These are phyloP conservation scores for Cymbopogon citratus DNA, from an alignment of 176 grass and related monocot genomes.

Conservation along the genomic window DNA sequence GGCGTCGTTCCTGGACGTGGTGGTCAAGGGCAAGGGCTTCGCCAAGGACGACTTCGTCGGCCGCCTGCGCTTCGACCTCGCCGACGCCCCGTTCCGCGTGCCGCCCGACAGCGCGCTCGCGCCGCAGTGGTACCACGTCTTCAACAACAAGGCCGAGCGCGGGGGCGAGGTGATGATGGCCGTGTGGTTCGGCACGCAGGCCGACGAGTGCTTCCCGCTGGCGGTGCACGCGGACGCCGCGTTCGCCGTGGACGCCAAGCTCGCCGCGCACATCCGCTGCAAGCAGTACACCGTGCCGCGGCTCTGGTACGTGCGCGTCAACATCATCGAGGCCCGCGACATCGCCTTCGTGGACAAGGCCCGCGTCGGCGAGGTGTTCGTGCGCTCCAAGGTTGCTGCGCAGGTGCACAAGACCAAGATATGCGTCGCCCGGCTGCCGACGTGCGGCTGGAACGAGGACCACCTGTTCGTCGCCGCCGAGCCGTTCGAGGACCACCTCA, in stretches of 20 bases:
- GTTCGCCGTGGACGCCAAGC: constrained; percentile 35
- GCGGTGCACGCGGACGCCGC: constrained; percentile 53
- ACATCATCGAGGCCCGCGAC: constrained; percentile 46
- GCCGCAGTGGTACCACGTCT: constrained; percentile 59
- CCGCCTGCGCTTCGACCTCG: constrained; percentile 32
- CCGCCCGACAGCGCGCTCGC: constrained; percentile 46
- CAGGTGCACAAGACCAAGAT: constrained; percentile 40
- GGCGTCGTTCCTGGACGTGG: constrained; percentile 34
- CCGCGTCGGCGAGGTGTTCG: constrained; percentile 51
- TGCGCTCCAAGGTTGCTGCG: constrained; percentile 20
- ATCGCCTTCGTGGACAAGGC: constrained; percentile 36
- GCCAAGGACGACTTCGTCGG: constrained; percentile 51
- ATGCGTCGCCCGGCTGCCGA: constrained; percentile 27
- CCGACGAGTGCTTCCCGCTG: constrained; percentile 57
- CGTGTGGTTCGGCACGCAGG: constrained; percentile 72
- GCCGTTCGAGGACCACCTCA: constrained; percentile 52
- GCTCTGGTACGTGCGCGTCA: constrained; percentile 66
- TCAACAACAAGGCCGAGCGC: constrained; percentile 28
- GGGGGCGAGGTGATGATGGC: constrained; percentile 58
- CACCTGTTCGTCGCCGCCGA: constrained; percentile 60
- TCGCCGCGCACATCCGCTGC: constrained; percentile 46
- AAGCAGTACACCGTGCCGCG: constrained; percentile 66
- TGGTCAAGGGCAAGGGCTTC: constrained; percentile 35
- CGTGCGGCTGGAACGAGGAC: constrained; percentile 54
- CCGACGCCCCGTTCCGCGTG: constrained; percentile 32